Conservation (phyloP, 2,329 filamentous ascomycete species). For the Plenodomus lindquistii region DNA sequence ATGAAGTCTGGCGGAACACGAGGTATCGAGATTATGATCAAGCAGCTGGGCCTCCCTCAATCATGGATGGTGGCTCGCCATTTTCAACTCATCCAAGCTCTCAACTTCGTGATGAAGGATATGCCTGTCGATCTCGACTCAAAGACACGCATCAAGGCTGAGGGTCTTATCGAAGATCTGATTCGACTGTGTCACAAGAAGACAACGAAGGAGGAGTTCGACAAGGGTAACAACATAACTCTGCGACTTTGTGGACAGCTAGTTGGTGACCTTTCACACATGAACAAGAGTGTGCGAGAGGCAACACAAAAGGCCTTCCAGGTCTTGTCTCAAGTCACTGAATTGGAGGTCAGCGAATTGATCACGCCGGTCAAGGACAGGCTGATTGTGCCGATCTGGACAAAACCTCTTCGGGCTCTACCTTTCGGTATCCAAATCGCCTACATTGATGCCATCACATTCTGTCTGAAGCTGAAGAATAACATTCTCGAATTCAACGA, state of each 20-base stretch:
- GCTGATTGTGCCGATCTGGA: constrained; percentile 88
- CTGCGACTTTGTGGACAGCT: constrained; percentile 81
- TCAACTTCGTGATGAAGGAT: constrained; percentile 97
- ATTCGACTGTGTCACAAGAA: constrained; percentile 78
- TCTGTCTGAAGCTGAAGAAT: constrained; percentile 85
- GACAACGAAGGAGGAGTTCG: constrained; percentile 77
- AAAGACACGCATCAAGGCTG: constrained; percentile 80
- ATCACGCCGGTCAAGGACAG: constrained; percentile 88
- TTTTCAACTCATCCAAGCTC: constrained; percentile 83
- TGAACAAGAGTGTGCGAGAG: constrained; percentile 92
- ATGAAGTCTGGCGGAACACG: constrained; percentile 91
- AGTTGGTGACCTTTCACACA: constrained; percentile 86
- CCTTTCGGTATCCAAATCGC: constrained; percentile 96
- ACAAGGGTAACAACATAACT: constrained; percentile 67
- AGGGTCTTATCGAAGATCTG: constrained; percentile 79
- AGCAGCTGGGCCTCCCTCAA: constrained; percentile 81
- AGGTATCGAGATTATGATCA: constrained; percentile 86
- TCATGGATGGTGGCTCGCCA: constrained; percentile 81
- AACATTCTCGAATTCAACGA: constrained; percentile 93
- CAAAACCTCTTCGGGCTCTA: constrained; percentile 88
- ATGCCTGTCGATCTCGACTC: constrained; percentile 94
- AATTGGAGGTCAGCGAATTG: constrained; percentile 82
- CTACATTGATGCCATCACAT: constrained; percentile 96
- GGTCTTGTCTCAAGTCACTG: constrained; percentile 77
- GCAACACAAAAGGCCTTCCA: constrained; percentile 81